Conservation (phyloP, 495 filamentous ascomycete species). For the Talaromyces adpressus region DNA sequence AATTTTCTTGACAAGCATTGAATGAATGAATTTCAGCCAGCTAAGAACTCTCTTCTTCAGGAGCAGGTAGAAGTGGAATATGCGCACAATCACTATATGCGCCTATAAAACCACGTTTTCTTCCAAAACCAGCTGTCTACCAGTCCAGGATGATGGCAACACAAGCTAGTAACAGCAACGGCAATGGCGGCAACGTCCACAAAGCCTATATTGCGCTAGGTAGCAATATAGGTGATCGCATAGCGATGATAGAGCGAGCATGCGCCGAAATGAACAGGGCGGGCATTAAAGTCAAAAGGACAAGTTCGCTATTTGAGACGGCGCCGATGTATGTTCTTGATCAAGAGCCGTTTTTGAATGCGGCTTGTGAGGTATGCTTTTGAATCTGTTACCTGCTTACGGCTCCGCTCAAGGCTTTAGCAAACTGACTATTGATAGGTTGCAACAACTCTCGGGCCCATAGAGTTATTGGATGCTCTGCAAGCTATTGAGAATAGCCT, state of each 20-base stretch:
- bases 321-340: conserved; percentile 92
- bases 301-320: conserved; percentile 89
- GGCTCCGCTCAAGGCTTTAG: background rate
- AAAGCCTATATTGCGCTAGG: conserved; percentile 81
- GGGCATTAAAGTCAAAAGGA: conserved; percentile 66
- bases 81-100: background rate
- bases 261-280: conserved; percentile 65
- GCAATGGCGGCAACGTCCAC: conserved; percentile 22
- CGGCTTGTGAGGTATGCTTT: conserved; percentile 76
- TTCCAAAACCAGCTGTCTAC: too few species aligned
- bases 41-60: background rate
- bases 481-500: conserved; percentile 75
- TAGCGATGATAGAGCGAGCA: conserved; percentile 74
- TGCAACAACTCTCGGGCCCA: conserved; percentile 68
- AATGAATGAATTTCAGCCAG: background rate
- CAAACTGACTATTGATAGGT: conserved; percentile 46
- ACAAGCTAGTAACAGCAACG: background rate
- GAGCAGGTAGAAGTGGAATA: background rate
- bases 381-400: background rate
- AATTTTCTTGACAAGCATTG: background rate
- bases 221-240: conserved; percentile 86
- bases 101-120: background rate
- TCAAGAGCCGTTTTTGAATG: conserved; percentile 85
- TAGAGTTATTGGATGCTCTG: conserved; percentile 68
- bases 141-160: conserved; percentile 6